Evolutionary conservation across 164 flowering plant species (phyloP).

Genomic region (Buxus sempervirens): DNA sequence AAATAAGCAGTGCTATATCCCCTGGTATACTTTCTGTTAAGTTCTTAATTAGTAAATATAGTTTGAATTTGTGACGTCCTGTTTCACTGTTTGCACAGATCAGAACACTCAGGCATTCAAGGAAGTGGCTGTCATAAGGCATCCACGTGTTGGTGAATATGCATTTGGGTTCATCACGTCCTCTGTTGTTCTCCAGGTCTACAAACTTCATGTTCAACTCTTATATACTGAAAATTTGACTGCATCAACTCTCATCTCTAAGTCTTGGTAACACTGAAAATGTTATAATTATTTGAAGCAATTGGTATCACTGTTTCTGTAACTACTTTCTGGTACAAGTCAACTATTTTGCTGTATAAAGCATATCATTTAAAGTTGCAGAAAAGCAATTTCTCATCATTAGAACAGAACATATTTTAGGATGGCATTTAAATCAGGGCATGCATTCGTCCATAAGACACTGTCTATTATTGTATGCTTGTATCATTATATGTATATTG

Average conservation of each 20-base stretch:
- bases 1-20: constrained; percentile 51
- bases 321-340: no score
- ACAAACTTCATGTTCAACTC: background rate
- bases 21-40: constrained; percentile 28
- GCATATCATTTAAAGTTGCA: no score
- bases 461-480: no score
- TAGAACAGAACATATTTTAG: no score
- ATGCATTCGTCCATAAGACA: no score
- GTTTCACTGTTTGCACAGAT: constrained; percentile 31
- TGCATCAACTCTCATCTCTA: background rate
- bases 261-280: no score
- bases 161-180: constrained; percentile 70
- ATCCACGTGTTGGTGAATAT: constrained; percentile 69
- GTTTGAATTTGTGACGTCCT: background rate
- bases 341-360: no score
- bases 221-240: no score
- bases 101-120: constrained; percentile 64
- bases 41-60: background rate
- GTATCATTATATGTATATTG: no score
- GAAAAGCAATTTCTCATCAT: no score
- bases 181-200: constrained; percentile 44
- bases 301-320: no score
- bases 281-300: no score
- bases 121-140: constrained; percentile 67
- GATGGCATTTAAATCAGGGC: background rate